Evolutionary conservation across 2,329 filamentous ascomycete species (phyloP).

Genomic region (Stachybotrys chlorohalonatus): DNA sequence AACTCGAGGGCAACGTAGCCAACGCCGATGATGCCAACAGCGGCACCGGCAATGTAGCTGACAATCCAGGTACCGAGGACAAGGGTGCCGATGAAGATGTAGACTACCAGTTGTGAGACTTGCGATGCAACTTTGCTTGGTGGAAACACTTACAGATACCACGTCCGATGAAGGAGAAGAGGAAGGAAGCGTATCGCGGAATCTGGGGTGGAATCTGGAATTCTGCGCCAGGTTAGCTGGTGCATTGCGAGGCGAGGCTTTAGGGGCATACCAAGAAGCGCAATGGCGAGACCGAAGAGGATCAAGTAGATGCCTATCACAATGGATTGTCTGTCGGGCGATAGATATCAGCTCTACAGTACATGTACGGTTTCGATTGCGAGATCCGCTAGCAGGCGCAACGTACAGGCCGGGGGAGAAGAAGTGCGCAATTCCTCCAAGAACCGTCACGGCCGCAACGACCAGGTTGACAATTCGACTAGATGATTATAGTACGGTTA

Average conservation of each 20-base stretch:
- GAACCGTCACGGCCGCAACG: constrained; percentile 76
- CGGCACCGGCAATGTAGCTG: constrained; percentile 65
- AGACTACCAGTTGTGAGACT: constrained; percentile 50
- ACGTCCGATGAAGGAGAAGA: constrained; percentile 94
- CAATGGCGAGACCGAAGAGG: constrained; percentile 75
- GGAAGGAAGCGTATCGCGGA: constrained; percentile 89
- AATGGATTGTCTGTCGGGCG: constrained; percentile 30
- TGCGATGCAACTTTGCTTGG: not conserved
- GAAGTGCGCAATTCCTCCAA: constrained; percentile 72
- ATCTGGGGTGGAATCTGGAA: constrained; percentile 93
- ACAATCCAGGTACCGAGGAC: constrained; percentile 60
- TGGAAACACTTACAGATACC: constrained; percentile 67
- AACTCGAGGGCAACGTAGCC: constrained; percentile 70
- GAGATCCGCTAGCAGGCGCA: not conserved
- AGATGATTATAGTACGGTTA: constrained; percentile 22
- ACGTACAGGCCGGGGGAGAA: constrained; percentile 53
- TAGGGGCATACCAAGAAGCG: constrained; percentile 44
- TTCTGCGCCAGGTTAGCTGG: constrained; percentile 40
- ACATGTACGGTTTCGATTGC: constrained; percentile 5
- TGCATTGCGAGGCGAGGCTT: not conserved
- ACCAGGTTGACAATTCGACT: constrained; percentile 94
- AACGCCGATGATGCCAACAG: constrained; percentile 71
- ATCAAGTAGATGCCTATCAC: constrained; percentile 84
- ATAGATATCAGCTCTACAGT: not conserved
- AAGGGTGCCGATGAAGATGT: constrained; percentile 88